Base-by-base conservation (phyloP, 1,284 basidiomycete species). In the Pterulicium gracile region DNA sequence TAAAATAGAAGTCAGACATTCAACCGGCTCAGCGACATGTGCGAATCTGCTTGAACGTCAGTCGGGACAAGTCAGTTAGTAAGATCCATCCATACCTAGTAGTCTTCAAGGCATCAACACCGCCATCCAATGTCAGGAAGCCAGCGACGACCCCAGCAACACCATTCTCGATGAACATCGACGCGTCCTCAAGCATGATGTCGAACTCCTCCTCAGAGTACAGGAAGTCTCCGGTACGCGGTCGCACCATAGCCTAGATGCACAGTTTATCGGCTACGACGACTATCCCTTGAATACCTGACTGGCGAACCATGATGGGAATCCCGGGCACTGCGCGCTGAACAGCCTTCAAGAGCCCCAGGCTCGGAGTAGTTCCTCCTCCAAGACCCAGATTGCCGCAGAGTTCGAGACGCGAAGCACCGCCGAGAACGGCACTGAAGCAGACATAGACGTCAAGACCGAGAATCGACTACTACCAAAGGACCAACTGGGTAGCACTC, bases 361-460 rank as follows among this genome's bases (percentile, higher is more conserved):
- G 50, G 51, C 76, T 83, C 7, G 88, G 88, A 1, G 87, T 91
- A 3, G 78, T 83, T 7, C 88, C 88, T 18, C 88, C 88, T 18
- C 84, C 87, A 27, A 76, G 55, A 23, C 71, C 73, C 44, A 90
- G 67, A 55, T 80, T 85, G 4, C 70, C 73, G 56, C 88, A 90
- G n/a, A 91, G 62, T 58, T 90, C 88, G 18, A 90, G 71, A 48
- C 87, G 70, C 59, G 84, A 69, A 39, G 85, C 84, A 4, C 85
- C 84, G 22, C 75, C 85, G 23, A 61, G 58, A 7, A 75, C 65
- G 23, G 86, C 85, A 54, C 86, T 88, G 56, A 32, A 3, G 45
- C 44, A 45, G 44, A 35, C 43, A 35, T 24, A 15, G 45, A 13
- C 32, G 40, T 44, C 44, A 27, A 24, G 18, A 13, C 41, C 24